These are phyloP conservation scores for Candida hispaniensis DNA, from an alignment of 805 yeast genomes.

Conservation along the genomic window DNA sequence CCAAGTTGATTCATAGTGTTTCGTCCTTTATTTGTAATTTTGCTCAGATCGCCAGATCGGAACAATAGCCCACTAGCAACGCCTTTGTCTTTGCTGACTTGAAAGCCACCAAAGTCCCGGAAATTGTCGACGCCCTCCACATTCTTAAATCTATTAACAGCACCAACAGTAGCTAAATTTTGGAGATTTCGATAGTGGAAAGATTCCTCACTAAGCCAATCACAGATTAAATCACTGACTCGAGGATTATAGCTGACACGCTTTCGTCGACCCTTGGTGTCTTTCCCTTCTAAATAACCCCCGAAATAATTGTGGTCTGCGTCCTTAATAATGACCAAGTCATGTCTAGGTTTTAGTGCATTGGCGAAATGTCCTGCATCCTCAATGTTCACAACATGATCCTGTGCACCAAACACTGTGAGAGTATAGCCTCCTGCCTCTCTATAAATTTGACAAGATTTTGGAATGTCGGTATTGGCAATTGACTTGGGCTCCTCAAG, in stretches of 20 bases:
- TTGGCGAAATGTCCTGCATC: conserved; percentile 55
- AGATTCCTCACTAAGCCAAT: conserved; percentile 37
- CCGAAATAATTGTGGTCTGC: conserved; percentile 85
- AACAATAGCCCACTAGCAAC: conserved; percentile 44
- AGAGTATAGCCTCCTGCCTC: conserved; percentile 32
- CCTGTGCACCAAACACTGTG: conserved; percentile 62
- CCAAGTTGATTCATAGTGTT: conserved; percentile 33
- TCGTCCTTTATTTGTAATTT: conserved; percentile 42
- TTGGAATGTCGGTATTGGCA: conserved; percentile 14
- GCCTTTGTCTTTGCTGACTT: conserved; percentile 26
- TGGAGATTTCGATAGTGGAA: conserved; percentile 45
- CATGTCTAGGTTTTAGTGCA: conserved; percentile 44
- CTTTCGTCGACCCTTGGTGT: conserved; percentile 14
- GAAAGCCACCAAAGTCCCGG: conserved; percentile 76
- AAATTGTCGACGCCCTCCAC: conserved; percentile 64
- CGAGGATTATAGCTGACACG: conserved; percentile 48
- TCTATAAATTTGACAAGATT: conserved; percentile 11
- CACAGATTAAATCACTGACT: conserved; percentile 41
- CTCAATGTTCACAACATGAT: conserved; percentile 50
- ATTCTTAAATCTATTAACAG: conserved; percentile 45
- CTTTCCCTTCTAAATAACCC: conserved; percentile 22
- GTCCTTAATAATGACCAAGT: conserved; percentile 44
- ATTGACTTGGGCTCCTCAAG: conserved; percentile 9
- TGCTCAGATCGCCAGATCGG: conserved; percentile 53
- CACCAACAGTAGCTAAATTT: conserved; percentile 30